Evolutionary conservation across 148 eudicot species (phyloP).

Genomic region (Rhododendron ovatum): DNA sequence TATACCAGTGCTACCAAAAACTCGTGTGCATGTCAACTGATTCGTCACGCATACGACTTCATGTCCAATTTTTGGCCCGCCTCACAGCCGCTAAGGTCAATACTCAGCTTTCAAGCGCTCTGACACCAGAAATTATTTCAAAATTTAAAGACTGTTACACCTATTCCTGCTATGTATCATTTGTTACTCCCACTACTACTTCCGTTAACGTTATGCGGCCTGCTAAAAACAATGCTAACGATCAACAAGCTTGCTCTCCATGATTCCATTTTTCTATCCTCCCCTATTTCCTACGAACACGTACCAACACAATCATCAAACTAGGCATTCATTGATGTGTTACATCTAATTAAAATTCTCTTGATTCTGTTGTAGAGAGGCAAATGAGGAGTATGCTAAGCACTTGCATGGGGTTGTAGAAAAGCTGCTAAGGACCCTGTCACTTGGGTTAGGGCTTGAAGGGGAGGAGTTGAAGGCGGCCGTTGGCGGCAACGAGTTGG

Average conservation of each 20-base stretch:
- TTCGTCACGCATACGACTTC: background rate
- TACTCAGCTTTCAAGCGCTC: too few relatives aligned
- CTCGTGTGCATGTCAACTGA: background rate
- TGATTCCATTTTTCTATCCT: background rate
- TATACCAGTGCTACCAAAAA: background rate
- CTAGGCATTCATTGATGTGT: background rate
- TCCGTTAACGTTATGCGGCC: background rate
- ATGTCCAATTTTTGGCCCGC: background rate
- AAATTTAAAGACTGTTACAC: too few relatives aligned
- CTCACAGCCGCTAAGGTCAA: background rate
- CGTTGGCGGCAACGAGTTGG: conserved; percentile 34
- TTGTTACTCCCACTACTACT: background rate
- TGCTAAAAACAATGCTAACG: background rate
- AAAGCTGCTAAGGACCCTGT: conserved; percentile 30
- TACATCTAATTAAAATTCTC: background rate
- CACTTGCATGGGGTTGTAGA: conserved; percentile 26
- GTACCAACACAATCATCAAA: background rate
- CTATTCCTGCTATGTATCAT: background rate
- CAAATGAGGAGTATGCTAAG: conserved; percentile 30
- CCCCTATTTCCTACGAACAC: background rate
- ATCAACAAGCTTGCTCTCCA: background rate
- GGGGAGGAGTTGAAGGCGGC: conserved; percentile 26
- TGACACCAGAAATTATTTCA: too few relatives aligned
- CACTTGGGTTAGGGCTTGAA: conserved; percentile 43
- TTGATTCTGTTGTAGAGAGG: conserved; percentile 21